Evolutionary conservation across 2,329 filamentous ascomycete genomes (phyloP).

Genomic region (Sclerotinia subarctica): DNA sequence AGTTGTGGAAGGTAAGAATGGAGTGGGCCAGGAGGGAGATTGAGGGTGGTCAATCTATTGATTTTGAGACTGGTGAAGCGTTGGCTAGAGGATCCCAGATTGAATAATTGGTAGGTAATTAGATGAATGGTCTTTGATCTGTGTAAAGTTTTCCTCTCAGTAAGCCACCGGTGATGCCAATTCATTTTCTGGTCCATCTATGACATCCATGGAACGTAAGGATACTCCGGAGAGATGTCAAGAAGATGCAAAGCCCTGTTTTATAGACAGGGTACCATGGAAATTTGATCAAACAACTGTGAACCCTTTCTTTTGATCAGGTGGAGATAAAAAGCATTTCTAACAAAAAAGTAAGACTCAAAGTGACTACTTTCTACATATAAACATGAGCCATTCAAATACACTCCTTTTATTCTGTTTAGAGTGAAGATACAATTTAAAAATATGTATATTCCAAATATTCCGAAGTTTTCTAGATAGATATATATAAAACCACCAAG

Average conservation of each 20-base stretch:
- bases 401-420: too few species aligned
- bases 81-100: not conserved
- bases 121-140: not conserved
- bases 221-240: constrained; percentile 21
- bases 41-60: not conserved
- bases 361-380: too few species aligned
- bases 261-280: constrained; percentile 16
- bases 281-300: constrained; percentile 5
- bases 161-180: too few species aligned
- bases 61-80: not conserved
- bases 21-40: constrained; percentile 15
- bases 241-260: constrained; percentile 24
- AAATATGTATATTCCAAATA: too few species aligned
- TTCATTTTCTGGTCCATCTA: constrained; percentile 20
- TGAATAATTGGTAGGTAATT: not conserved
- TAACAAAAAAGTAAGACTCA: too few species aligned
- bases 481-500: too few species aligned
- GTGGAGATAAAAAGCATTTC: constrained; percentile 13
- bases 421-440: too few species aligned
- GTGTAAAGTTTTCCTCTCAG: too few species aligned
- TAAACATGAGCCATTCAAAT: too few species aligned
- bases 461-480: too few species aligned
- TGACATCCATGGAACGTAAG: constrained; percentile 19
- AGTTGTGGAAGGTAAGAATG: not conserved
- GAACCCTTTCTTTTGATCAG: constrained; percentile 24